Evolutionary conservation across 345 rosid genomes (phyloP).

Genomic region (Salix purpurea): DNA sequence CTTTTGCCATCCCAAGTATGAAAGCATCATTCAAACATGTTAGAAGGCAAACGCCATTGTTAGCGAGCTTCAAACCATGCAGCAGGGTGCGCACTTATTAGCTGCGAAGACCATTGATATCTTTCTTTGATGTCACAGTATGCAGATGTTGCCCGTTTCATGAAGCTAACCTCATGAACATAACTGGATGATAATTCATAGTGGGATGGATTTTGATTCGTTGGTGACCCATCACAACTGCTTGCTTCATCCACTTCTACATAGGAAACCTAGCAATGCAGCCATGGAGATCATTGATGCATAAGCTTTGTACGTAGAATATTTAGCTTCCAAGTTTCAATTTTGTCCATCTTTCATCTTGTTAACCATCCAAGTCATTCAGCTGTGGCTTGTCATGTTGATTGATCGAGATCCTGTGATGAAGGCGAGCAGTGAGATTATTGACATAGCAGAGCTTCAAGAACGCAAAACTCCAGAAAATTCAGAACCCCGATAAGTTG

Average conservation of each 20-base stretch:
- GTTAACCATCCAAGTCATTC: conserved; percentile 6
- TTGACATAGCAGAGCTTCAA: not conserved
- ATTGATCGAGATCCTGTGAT: not conserved
- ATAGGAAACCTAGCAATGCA: conserved; percentile 20
- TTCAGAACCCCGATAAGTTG: not conserved
- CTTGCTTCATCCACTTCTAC: conserved; percentile 29
- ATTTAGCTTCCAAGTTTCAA: conserved; percentile 11
- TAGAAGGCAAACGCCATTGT: conserved; percentile 76
- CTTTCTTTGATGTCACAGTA: conserved; percentile 43
- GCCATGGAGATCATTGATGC: conserved; percentile 14
- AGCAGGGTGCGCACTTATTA: conserved; percentile 44
- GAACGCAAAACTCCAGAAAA: not conserved
- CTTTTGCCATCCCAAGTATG: not conserved
- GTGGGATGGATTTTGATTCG: conserved; percentile 30
- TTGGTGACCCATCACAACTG: conserved; percentile 29
- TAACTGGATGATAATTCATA: conserved; percentile 11
- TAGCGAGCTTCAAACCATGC: conserved; percentile 62
- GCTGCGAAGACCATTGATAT: conserved; percentile 62
- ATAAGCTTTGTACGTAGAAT: not conserved
- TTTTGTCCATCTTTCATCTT: not conserved
- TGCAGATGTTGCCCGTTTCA: conserved; percentile 33
- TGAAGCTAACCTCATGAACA: conserved; percentile 15
- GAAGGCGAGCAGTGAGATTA: not conserved
- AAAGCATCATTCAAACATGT: conserved; percentile 32
- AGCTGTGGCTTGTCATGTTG: not conserved